Conservation (phyloP, 768 basidiomycete genomes). For the Collybia mongolica region DNA sequence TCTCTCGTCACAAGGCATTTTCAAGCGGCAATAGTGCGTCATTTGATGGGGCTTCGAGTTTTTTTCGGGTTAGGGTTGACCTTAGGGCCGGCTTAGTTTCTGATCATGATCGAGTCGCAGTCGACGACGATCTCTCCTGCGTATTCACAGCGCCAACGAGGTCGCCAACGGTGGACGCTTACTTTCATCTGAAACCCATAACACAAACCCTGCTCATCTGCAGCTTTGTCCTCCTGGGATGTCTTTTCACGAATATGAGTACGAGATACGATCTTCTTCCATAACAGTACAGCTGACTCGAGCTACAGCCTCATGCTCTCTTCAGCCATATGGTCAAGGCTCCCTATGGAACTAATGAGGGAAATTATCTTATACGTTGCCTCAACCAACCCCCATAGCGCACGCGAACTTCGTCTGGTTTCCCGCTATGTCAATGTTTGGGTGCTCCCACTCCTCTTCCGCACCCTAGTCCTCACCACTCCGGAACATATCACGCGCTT, state of each 20-base stretch:
- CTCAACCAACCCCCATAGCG: conserved; percentile 17
- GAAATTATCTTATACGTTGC: conserved; percentile 31
- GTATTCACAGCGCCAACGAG: no score
- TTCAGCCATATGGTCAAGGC: conserved; percentile 23
- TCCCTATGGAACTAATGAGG: conserved; percentile 31
- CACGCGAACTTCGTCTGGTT: conserved; percentile 29
- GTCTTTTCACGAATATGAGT: no score
- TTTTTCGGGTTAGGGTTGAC: no score
- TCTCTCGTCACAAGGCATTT: no score
- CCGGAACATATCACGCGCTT: conserved; percentile 26
- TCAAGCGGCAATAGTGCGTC: no score
- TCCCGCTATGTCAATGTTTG: conserved; percentile 32
- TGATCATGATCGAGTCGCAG: no score
- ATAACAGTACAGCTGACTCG: background rate
- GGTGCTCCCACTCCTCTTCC: conserved; percentile 32
- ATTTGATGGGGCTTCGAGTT: no score
- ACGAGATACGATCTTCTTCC: no score
- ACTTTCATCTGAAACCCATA: background rate
- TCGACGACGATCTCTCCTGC: no score
- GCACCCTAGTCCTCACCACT: conserved; percentile 22
- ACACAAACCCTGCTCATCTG: background rate
- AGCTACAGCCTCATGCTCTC: conserved; percentile 5
- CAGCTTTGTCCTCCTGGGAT: no score
- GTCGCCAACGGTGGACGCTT: background rate
- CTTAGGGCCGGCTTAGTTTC: no score